phyloP scores from a whole-genome alignment of 176 grass and related monocot species.

The Carex littledalei region DNA sequence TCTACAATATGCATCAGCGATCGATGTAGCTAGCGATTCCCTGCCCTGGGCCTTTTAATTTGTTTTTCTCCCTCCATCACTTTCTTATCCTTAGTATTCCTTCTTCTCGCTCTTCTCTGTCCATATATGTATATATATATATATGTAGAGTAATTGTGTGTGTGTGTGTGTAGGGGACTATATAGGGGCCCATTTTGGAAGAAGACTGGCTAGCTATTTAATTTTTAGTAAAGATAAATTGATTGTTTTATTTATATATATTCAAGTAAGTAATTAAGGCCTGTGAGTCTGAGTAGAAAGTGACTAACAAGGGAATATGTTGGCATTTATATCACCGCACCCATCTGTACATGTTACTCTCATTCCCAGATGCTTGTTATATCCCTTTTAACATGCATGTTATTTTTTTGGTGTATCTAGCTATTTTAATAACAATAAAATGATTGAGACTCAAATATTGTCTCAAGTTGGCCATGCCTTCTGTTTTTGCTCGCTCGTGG shows the following conservation, averaged over 20 bases:
- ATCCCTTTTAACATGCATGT: neutral
- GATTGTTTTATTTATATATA: constrained; percentile 11
- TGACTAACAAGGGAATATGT: constrained; percentile 29
- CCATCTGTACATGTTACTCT: neutral
- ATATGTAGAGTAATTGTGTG: no score
- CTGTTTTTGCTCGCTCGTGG: neutral
- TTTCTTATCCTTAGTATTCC: constrained; percentile 24
- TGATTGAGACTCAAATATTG: neutral
- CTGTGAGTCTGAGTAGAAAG: constrained; percentile 16
- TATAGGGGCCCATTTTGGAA: neutral
- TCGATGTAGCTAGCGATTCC: neutral
- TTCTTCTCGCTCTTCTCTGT: neutral
- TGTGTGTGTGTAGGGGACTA: neutral
- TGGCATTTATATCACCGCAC: constrained; percentile 22
- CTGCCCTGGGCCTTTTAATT: constrained; percentile 9
- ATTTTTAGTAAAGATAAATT: neutral
- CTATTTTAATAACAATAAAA: constrained; percentile 14
- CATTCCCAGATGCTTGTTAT: neutral
- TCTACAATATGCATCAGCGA: neutral
- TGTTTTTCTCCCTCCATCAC: constrained; percentile 18
- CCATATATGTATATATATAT: neutral
- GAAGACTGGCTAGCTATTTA: neutral
- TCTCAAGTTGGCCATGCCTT: neutral
- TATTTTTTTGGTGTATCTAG: neutral
- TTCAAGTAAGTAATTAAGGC: neutral